These are phyloP conservation scores for Acanthochlamys bracteata DNA, from an alignment of 106 monocot genomes.

Conservation along the genomic window DNA sequence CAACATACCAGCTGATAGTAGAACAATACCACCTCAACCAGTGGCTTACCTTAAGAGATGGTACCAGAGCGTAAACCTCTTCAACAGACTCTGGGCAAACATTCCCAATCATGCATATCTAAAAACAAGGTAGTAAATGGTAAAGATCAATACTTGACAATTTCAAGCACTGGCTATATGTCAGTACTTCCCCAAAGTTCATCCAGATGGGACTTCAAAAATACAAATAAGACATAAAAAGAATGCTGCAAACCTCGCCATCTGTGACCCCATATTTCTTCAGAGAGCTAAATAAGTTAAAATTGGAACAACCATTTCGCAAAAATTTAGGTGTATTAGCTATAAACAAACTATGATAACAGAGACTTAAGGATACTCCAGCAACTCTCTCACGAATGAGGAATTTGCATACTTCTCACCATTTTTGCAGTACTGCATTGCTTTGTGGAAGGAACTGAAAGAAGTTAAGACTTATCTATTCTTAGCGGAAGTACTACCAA, in stretches of 20 bases:
- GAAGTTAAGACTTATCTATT: slow-evolving; percentile 2
- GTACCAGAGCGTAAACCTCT: slow-evolving; percentile 32
- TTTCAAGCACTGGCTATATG: too few relatives aligned
- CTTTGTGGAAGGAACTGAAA: slow-evolving; percentile 32
- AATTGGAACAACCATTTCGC: not conserved
- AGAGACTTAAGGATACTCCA: slow-evolving; percentile 29
- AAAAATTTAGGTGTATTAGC: not conserved
- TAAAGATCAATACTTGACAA: not conserved
- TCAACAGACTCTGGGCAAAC: slow-evolving; percentile 28
- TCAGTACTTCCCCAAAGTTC: too few relatives aligned
- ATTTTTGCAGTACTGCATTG: slow-evolving; percentile 17
- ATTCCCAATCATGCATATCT: slow-evolving; percentile 43
- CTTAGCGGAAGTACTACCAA: not conserved
- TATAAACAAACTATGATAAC: not conserved
- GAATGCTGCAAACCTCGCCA: slow-evolving; percentile 24
- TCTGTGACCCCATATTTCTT: slow-evolving; percentile 24
- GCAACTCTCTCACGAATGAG: slow-evolving; percentile 17
- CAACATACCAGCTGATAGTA: too few relatives aligned
- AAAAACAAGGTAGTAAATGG: not conserved
- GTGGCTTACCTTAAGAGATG: slow-evolving; percentile 29
- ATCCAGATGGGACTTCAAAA: too few relatives aligned
- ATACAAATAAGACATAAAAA: not conserved
- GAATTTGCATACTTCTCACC: slow-evolving; percentile 19
- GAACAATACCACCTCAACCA: not conserved
- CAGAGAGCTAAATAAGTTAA: slow-evolving; percentile 21